These are phyloP conservation scores for Chlamydomonas schloesseri DNA, from an alignment of 139 green algal species.

Conservation along the genomic window DNA sequence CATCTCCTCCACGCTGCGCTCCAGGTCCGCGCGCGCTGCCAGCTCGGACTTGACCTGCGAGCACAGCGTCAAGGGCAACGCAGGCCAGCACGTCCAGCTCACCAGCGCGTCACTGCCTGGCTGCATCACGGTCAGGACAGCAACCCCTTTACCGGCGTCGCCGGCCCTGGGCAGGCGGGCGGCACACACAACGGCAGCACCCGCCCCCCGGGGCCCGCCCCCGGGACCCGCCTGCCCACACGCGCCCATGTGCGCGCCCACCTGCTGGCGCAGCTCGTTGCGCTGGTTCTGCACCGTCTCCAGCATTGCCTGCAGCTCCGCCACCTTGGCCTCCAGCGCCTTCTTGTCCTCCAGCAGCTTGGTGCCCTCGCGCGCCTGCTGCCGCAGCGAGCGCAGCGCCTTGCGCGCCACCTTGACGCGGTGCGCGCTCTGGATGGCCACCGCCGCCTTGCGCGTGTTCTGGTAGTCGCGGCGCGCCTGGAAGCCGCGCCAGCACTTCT, in stretches of 20 bases:
- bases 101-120: background rate
- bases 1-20: constrained; percentile 52
- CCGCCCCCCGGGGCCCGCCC: too few species aligned
- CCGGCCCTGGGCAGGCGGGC: too few species aligned
- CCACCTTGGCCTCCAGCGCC: constrained; percentile 79
- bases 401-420: constrained; percentile 49
- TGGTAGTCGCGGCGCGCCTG: constrained; percentile 21
- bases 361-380: constrained; percentile 78
- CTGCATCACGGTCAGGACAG: background rate
- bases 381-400: constrained; percentile 64
- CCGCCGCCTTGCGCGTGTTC: constrained; percentile 15
- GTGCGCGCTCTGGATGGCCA: constrained; percentile 44
- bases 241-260: too few species aligned
- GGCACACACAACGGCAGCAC: too few species aligned
- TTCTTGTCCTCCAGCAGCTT: constrained; percentile 95
- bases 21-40: constrained; percentile 26
- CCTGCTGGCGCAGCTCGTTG: constrained; percentile 84
- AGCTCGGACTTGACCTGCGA: constrained; percentile 39
- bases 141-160: too few species aligned
- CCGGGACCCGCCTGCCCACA: too few species aligned
- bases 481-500: constrained; percentile 46
- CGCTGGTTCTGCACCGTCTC: constrained; percentile 87
- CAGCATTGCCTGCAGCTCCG: constrained; percentile 81
- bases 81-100: background rate
- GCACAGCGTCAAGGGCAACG: background rate